Percentiles rank a stretch among this genome's conserved stretches.
Conservation (phyloP, 2,329 filamentous ascomycete species). For the Alternaria postmessia region DNA sequence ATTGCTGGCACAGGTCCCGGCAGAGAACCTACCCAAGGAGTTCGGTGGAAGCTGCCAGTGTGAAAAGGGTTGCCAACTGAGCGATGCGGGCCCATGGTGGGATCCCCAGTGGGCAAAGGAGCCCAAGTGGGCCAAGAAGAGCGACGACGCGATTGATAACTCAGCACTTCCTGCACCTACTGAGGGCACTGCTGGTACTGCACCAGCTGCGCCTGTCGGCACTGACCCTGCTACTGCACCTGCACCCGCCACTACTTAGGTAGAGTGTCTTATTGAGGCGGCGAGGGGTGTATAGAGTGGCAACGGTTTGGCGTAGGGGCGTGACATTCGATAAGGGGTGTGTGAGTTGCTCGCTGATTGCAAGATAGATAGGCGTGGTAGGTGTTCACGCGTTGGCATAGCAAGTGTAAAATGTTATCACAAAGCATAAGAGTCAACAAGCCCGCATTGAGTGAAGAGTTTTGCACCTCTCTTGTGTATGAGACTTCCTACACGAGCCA, state of each 20-base stretch:
- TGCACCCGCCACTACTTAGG: slow-evolving; percentile 50
- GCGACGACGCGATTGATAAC: slow-evolving; percentile 43
- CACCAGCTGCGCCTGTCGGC: slow-evolving; percentile 26
- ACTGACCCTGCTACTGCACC: slow-evolving; percentile 23
- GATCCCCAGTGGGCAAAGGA: slow-evolving; percentile 73
- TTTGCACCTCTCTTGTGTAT: not conserved
- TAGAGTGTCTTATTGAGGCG: not conserved
- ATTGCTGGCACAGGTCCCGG: slow-evolving; percentile 81
- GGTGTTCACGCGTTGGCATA: slow-evolving; percentile 4
- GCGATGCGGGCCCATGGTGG: slow-evolving; percentile 90
- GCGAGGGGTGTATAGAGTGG: not conserved
- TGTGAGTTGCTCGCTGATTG: not conserved
- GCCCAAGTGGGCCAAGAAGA: slow-evolving; percentile 57
- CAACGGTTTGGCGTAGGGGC: slow-evolving; percentile 8
- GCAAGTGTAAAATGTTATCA: slow-evolving; percentile 10
- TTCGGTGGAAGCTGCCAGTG: slow-evolving; percentile 89
- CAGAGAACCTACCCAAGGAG: slow-evolving; percentile 86
- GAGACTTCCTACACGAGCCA: not conserved
- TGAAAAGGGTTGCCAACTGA: slow-evolving; percentile 80
- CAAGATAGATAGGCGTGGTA: slow-evolving; percentile 13
- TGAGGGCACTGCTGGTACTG: slow-evolving; percentile 29
- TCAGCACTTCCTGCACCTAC: slow-evolving; percentile 40
- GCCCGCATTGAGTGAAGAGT: not conserved
- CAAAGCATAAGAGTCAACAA: slow-evolving; percentile 4
- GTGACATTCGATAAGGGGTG: slow-evolving; percentile 2